Conservation (phyloP, 1,139 yeast species). For the Protomyces pachydermus region DNA sequence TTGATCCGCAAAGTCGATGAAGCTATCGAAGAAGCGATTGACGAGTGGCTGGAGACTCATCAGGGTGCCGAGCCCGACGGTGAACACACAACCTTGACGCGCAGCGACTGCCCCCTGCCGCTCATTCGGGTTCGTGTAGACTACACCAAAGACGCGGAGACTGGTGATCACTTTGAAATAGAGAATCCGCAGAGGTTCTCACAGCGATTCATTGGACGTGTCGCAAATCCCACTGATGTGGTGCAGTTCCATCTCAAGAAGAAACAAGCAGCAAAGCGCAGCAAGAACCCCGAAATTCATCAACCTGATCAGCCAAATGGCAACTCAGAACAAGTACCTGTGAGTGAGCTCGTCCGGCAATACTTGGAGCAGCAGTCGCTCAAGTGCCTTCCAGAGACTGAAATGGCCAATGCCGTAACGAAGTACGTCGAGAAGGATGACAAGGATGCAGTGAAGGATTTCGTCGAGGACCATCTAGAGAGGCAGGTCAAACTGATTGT, state of each 20-base stretch:
- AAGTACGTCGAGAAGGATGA: constrained; percentile 79
- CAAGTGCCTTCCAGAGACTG: constrained; percentile 67
- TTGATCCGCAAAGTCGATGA: constrained; percentile 54
- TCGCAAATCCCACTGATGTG: constrained; percentile 85
- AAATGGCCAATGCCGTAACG: constrained; percentile 67
- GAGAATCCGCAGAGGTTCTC: constrained; percentile 89
- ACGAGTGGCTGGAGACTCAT: constrained; percentile 44
- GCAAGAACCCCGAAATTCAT: background rate
- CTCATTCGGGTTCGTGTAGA: constrained; percentile 77
- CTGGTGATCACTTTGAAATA: constrained; percentile 57
- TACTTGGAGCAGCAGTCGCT: constrained; percentile 60
- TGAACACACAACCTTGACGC: constrained; percentile 32
- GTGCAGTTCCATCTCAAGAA: constrained; percentile 60
- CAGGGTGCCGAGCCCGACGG: constrained; percentile 31
- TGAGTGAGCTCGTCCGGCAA: constrained; percentile 57
- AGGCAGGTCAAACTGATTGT: constrained; percentile 58
- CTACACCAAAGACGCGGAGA: constrained; percentile 57
- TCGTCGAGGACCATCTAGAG: constrained; percentile 62
- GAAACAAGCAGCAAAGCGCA: constrained; percentile 23
- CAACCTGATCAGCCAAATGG: constrained; percentile 29
- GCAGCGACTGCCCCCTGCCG: constrained; percentile 55
- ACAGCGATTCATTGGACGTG: constrained; percentile 80
- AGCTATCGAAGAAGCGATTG: constrained; percentile 57
- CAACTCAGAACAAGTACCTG: constrained; percentile 43
- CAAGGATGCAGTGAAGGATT: constrained; percentile 57